Evolutionary conservation across 768 basidiomycete genomes (phyloP).

Genomic region (Mycena polygramma): DNA sequence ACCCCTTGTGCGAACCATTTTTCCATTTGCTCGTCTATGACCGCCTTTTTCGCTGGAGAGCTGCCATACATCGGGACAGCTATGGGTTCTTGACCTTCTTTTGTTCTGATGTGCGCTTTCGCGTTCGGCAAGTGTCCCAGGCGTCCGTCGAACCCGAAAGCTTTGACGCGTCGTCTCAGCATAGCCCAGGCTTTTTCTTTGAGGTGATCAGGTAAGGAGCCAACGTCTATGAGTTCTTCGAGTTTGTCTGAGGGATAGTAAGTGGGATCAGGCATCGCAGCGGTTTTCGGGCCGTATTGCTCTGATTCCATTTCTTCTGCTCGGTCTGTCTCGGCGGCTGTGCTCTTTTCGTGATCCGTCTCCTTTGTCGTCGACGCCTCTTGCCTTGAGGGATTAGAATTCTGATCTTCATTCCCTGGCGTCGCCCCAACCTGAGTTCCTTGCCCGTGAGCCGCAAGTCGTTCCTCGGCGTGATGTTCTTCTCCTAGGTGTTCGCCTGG

Average conservation of each 20-base stretch:
- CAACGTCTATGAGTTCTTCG: not conserved
- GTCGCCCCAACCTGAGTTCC: no score
- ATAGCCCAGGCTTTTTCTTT: not conserved
- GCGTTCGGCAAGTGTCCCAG: not conserved
- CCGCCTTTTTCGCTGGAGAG: not conserved
- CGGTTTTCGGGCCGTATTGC: conserved; percentile 6
- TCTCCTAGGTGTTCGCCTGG: no score
- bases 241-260: not conserved
- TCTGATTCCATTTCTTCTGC: not conserved
- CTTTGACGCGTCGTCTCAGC: not conserved
- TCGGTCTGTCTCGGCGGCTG: no score
- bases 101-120: not conserved
- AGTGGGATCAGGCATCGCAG: not conserved
- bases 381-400: no score
- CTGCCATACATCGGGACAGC: conserved; percentile 19
- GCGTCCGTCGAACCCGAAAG: not conserved
- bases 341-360: no score
- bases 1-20: conserved; percentile 6
- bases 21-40: not conserved
- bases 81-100: not conserved
- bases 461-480: no score
- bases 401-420: no score
- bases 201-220: not conserved
- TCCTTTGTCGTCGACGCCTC: no score
- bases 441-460: no score